Evolutionary conservation across 2,329 filamentous ascomycete species (phyloP), one percentile per base, ranked within the genome.

Genomic region (Aureobasidium sp.): DNA sequence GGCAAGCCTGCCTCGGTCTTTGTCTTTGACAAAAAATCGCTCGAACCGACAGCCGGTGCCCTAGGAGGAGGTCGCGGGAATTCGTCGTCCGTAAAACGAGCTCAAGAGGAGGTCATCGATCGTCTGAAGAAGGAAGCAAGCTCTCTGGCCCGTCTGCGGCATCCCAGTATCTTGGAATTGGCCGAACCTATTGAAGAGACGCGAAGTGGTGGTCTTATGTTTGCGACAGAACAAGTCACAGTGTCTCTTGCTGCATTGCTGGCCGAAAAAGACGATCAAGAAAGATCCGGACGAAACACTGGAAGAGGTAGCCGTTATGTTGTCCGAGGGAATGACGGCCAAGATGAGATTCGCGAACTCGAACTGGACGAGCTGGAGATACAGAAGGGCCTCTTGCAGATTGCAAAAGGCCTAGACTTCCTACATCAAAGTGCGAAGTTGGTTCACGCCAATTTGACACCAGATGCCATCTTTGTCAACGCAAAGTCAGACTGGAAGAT

Each of bases 401-500:
- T 99, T 66, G 92, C 88, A 71, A 97, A 97, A 73, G 93, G 92
- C 2, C 80, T 97, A 34, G 93, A 97, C 75, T 97, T 97, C 72
- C 77, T 97, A 64, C 93, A 97, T 72, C 93, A 97, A 72, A 96
- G 93, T 72, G 93, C 93, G 10, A 91, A 91, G 0, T 81, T 99
- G 53, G 90, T 97, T 0, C 94, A 99, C 75, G 91, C 89, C 52
- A 99, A 99, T 72, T 75, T 99, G 66, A 97, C 92, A 0, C 94
- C 94, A 0, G 93, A 97, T 66, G 90, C 92, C 20, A 86, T 99
- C 66, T 88, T 96, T 67, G 86, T 99, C 74, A 99, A 99, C 76
- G 85, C 90, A 44, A 99, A 99, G 84, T 96, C 90, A 52, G 94
- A 99, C 75, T 99, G 94, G 94, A 99, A 99, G 74, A 90, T 99